Base-by-base conservation (phyloP, 2,329 filamentous ascomycete genomes). In the Orbilia javanica region DNA sequence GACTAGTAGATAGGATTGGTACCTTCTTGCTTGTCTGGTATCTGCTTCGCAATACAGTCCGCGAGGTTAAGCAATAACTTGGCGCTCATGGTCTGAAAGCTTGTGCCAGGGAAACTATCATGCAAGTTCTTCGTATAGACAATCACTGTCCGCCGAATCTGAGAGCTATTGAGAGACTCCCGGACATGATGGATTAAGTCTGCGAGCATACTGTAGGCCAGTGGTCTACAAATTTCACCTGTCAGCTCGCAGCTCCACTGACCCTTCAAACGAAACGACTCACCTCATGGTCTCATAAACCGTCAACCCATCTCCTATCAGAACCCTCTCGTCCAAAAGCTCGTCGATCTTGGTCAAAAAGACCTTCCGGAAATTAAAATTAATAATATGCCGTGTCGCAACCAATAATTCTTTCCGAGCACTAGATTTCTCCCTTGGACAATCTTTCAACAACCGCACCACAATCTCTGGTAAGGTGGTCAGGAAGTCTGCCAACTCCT, bases 71-170 rank as follows among this genome's bases (percentile, higher is more conserved):
- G 87, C 0, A 99, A 87, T 1, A 99, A 87, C 84, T 98, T 99
- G 0, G 96, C 96, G 82, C 96, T 98, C 96, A 99, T 99, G 0
- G 96, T 99, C 84, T 99, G 96, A 83, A 99, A 99, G 84, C 95
- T 99, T 0, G 96, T 98, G 7, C 96, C 96, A 0, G 96, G 96
- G 79, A 97, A 97, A 80, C 93, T 93, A 84, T 98, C 96, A 82
- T 97, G 94, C 22, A 99, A 86, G 82, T 98, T 98, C 82, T 92
- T 93, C 0, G 96, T 98, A 84, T 99, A 99, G 3, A 99, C 96
- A 83, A 97, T 93, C 8, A 99, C 94, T 0, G 96, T 98, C 83
- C 94, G 93, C 55, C 94, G 90, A 79, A 99, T 99, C 85, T 98
- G 96, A 80, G 95, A 92, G 8, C 93, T 92, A 22, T 89, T 90